These are phyloP conservation scores for Inga oerstediana DNA, from an alignment of 306 rosid genomes.

Conservation along the genomic window DNA sequence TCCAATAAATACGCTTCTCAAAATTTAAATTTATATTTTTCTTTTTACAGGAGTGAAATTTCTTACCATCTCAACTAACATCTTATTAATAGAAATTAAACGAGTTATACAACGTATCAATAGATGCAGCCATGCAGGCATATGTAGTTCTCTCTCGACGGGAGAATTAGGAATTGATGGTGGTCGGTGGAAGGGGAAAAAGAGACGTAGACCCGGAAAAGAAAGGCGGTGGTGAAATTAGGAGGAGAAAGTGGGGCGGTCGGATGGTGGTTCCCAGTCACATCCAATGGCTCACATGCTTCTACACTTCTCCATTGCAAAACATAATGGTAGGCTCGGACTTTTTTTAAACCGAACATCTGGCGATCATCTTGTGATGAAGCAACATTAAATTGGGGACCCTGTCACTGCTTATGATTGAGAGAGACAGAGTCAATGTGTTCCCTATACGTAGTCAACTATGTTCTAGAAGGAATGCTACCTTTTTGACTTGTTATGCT, in stretches of 20 bases:
- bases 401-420: neutral
- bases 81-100: too few species aligned
- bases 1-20: accelerated
- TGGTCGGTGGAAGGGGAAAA: too few species aligned
- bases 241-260: constrained; percentile 21
- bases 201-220: too few species aligned
- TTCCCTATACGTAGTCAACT: neutral
- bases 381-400: neutral
- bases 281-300: constrained; percentile 42
- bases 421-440: neutral
- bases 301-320: constrained; percentile 15
- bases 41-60: too few species aligned
- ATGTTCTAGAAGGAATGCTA: neutral
- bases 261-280: constrained; percentile 50
- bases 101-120: too few species aligned
- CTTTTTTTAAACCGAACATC: neutral
- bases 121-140: too few species aligned
- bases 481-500: neutral
- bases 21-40: too few species aligned
- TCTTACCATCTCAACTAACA: too few species aligned
- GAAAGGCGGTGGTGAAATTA: too few species aligned
- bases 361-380: neutral
- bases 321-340: neutral
- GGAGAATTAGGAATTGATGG: too few species aligned
- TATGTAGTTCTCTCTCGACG: too few species aligned